These are phyloP conservation scores for Oryza australiensis DNA, from an alignment of 176 grass and related monocot species.

Conservation along the genomic window DNA sequence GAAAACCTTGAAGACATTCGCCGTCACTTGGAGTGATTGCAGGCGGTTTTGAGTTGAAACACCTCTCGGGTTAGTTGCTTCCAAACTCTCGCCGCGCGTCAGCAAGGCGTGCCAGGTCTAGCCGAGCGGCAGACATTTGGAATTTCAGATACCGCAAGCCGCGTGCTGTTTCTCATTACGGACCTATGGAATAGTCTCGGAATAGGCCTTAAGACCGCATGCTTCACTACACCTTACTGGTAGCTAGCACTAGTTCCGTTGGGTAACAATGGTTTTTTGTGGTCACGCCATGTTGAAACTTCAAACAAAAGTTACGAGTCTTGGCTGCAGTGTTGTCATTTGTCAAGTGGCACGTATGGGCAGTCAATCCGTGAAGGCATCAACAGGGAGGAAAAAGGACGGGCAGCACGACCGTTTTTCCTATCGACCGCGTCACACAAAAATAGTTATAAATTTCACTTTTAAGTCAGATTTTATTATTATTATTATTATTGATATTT, in stretches of 20 bases:
- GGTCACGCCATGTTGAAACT: neutral
- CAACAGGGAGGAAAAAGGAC: no score
- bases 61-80: slow-evolving; percentile 12
- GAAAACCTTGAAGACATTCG: neutral
- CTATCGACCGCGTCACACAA: no score
- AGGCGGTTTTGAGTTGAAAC: neutral
- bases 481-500: no score
- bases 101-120: slow-evolving; percentile 21
- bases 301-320: neutral
- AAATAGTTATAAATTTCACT: no score
- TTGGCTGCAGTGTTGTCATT: no score
- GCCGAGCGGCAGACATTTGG: slow-evolving; percentile 9
- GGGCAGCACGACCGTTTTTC: no score
- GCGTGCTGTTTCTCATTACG: slow-evolving; percentile 1
- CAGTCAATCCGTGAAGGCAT: no score
- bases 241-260: no score
- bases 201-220: neutral
- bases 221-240: neutral
- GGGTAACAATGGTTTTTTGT: no score
- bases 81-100: slow-evolving; percentile 15
- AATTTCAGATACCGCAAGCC: slow-evolving; percentile 12
- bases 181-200: neutral
- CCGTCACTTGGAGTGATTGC: neutral
- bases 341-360: no score
- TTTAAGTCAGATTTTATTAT: no score